Base-by-base conservation (phyloP, 1,284 basidiomycete genomes). In the Ganoderma lingzhi region DNA sequence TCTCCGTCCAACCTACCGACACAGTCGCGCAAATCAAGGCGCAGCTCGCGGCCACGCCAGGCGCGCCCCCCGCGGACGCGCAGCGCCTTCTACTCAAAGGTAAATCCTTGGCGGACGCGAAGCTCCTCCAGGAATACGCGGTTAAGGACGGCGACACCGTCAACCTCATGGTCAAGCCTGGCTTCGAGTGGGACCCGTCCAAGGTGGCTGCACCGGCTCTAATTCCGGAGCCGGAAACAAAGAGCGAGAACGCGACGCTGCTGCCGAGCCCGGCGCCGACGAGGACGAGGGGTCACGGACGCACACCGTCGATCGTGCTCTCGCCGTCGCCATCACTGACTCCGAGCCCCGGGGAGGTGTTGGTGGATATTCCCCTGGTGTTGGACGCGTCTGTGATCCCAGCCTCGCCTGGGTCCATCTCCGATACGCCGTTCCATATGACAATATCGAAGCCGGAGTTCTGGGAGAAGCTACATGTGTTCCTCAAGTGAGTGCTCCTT, bases 31-130 rank as follows among this genome's bases (percentile, higher is more conserved):
- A 89, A 66, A 89, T 97, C 79, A 98, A 98, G 80, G 76, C 84
- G 2, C 87, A 88, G 70, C 88, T 95, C 68, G 86, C 92, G 19
- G 77, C 87, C 1, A 84, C 90, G 66, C 85, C 90, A 1, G 82
- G 85, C 59, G 88, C 91, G 2, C 92, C 94, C 0, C 87, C 92
- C 9, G 88, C 91, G 62, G 88, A 93, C 77, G 85, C 86, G 28
- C 96, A 97, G 80, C 87, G 96, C 2, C 87, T 97, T 8, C 84
- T 98, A 10, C 86, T 97, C 68, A 97, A 96, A 81, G 96, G 96
- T 68, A 98, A 98, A 80, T 95, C 93, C 0, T 87, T 98, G 71
- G 90, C 89, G 32, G 96, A 97, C 82, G 84, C 82, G 51, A 96
- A 96, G 79, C 87, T 98, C 6, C 82, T 98, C 55, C 91, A 92